Evolutionary conservation across 2,329 filamentous ascomycete genomes (phyloP), one percentile per base, ranked within the genome.

Genomic region (Colletotrichum gigasporum): DNA sequence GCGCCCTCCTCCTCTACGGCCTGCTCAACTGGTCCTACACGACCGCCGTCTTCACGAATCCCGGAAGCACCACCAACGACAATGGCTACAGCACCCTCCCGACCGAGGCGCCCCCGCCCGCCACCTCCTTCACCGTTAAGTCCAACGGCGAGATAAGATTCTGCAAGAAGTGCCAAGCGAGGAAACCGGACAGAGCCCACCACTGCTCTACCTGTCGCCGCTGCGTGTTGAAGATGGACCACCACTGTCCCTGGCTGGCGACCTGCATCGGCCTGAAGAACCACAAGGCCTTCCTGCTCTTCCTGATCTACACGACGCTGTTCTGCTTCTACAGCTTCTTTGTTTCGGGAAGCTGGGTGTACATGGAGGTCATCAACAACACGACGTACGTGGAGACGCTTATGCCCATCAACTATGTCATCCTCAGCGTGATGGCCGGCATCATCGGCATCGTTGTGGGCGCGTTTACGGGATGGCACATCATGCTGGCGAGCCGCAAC

Each of bases 181-280:
- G 92, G 67, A 99, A 99, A 81, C 96, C 96, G 41, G 96, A 99
- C 79, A 92, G 96, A 66, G 90, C 95, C 30, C 96, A 99, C 78
- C 96, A 99, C 82, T 99, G 96, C 84, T 97, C 93, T 10, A 96
- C 94, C 4, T 99, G 96, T 80, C 89, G 91, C 70, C 91, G 91
- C 73, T 99, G 96, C 76, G 94, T 99, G 24, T 84, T 99, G 76
- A 99, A 99, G 83, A 99, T 99, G 96, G 96, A 99, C 75, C 96
- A 99, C 77, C 96, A 99, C 80, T 99, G 96, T 76, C 96, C 96
- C 14, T 99, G 96, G 96, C 85, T 99, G 51, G 95, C 96, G 26
- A 97, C 93, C 4, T 99, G 96, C 77, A 92, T 99, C 64, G 96
- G 96, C 18, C 82, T 99, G 68, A 89, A 88, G 73, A 99, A 99